These are phyloP conservation scores for Spinellus fusiger DNA, from an alignment of 192 early-diverging fungal species.

Conservation along the genomic window DNA sequence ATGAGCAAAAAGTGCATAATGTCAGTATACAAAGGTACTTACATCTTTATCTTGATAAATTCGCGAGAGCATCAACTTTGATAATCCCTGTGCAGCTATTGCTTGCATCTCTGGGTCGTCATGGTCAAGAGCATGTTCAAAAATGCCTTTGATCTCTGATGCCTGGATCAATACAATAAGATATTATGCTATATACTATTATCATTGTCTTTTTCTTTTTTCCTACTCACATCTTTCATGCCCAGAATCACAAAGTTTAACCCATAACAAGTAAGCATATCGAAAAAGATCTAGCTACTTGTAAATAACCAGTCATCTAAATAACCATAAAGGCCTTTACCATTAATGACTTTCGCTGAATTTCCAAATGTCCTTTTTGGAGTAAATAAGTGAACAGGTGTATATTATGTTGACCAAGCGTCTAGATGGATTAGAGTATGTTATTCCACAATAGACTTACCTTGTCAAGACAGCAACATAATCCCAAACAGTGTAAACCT, in stretches of 20 bases:
- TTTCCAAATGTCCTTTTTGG: conserved; percentile 45
- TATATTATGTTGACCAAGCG: conserved; percentile 66
- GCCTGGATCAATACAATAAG: conserved; percentile 22
- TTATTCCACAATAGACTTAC: conserved; percentile 20
- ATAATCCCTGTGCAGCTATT: conserved; percentile 68
- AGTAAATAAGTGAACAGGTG: conserved; percentile 66
- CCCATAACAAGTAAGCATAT: conserved; percentile 56
- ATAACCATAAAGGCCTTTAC: conserved; percentile 29
- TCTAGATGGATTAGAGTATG: conserved; percentile 21
- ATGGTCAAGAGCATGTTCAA: conserved; percentile 51
- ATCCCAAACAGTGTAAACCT: conserved; percentile 77
- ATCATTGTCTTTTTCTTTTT: background rate
- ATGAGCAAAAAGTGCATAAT: background rate
- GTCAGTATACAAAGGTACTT: background rate
- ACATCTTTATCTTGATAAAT: conserved; percentile 38
- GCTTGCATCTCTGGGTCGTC: conserved; percentile 57
- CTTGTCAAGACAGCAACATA: conserved; percentile 73
- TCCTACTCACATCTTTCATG: conserved; percentile 18
- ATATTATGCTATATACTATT: conserved; percentile 22
- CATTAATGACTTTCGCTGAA: conserved; percentile 64
- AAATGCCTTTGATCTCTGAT: conserved; percentile 40
- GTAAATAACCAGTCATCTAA: background rate
- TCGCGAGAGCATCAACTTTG: conserved; percentile 58
- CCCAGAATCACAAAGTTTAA: conserved; percentile 20
- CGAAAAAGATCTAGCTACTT: conserved; percentile 51